Evolutionary conservation across 129 eudicot species (phyloP), one percentile per base, ranked within the genome.

Genomic region (Cynara cardunculus): DNA sequence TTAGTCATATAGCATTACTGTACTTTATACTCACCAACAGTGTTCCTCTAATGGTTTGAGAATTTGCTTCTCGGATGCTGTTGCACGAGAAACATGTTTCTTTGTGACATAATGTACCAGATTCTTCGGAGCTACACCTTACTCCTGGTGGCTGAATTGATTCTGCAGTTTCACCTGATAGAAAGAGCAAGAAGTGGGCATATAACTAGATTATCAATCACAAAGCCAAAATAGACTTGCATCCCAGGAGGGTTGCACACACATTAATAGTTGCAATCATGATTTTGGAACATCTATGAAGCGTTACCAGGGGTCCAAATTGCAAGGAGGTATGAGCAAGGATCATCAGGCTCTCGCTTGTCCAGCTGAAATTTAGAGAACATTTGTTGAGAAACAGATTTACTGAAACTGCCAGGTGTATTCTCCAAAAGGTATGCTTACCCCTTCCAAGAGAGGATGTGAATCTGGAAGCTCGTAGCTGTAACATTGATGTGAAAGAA

Each of bases 401-500:
- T 62, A 78, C 9, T 34, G 70, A 18, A 27, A 82, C 78, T 3
- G 25, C 10, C 34, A 69, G 25, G 41, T 2, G 19, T 69, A 21
- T 74, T 82, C 30, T 80, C 24, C 35, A 80, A 81, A 78, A 70
- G 4, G 7, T 71, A 30, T 77, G 80, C 97, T 90, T 78, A 91
- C 99, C 92, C 92, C 92, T 76, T 93, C 82, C 76, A 96, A 76
- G 12, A 96, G 94, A 69, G 93, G 97, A 78, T 96, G 99, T 19
- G 93, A 84, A 87, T 93, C 99, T 76, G 99, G 99, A 87, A 96
- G 98, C 87, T 92, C 99, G 69, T 96, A 96, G 81, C 99, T 96
- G 94, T 82, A 87, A 32, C 80, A 77, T 61, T 73, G 49, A 72
- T 68, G 77, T 46, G 28, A 76, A 74, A 78, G n/a, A 70, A 32